Conservation (phyloP, 2,329 filamentous ascomycete genomes). For the Ophiocordyceps robertsii region DNA sequence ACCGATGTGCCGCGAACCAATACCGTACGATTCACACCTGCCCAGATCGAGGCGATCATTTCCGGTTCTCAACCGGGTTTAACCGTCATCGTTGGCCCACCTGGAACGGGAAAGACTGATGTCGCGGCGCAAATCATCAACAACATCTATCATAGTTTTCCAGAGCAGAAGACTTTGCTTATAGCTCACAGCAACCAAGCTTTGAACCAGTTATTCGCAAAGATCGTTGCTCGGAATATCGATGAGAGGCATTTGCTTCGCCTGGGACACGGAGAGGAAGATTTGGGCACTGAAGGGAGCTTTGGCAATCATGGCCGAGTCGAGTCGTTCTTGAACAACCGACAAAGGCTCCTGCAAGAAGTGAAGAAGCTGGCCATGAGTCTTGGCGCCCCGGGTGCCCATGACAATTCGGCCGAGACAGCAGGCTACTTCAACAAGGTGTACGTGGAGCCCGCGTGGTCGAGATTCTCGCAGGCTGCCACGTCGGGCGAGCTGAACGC, state of each 20-base stretch:
- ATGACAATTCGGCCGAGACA: slow-evolving; percentile 91
- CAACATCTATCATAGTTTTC: slow-evolving; percentile 98
- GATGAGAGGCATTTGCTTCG: slow-evolving; percentile 88
- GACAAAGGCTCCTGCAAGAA: slow-evolving; percentile 63
- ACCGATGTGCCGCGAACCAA: slow-evolving; percentile 75
- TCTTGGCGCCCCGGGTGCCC: slow-evolving; percentile 80
- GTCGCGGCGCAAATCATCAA: slow-evolving; percentile 97
- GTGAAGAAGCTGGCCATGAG: slow-evolving; percentile 77
- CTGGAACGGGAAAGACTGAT: slow-evolving; percentile 97
- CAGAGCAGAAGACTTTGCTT: slow-evolving; percentile 77
- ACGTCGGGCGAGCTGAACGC: slow-evolving; percentile 40
- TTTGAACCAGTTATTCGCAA: slow-evolving; percentile 92
- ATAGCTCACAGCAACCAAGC: slow-evolving; percentile 97
- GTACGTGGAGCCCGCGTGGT: slow-evolving; percentile 81
- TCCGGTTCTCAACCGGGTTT: slow-evolving; percentile 91
- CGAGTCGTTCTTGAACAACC: slow-evolving; percentile 86
- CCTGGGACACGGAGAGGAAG: slow-evolving; percentile 89
- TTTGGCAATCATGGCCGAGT: slow-evolving; percentile 93
- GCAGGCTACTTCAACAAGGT: slow-evolving; percentile 93
- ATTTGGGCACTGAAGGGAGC: slow-evolving; percentile 70
- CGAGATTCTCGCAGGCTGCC: slow-evolving; percentile 55
- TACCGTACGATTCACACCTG: slow-evolving; percentile 73
- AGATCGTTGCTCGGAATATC: slow-evolving; percentile 92
- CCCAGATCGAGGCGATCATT: slow-evolving; percentile 83
- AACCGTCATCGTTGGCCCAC: slow-evolving; percentile 86